Conservation (phyloP, 352 stramenopile species). For the Pythium rhizo-oryzae region DNA sequence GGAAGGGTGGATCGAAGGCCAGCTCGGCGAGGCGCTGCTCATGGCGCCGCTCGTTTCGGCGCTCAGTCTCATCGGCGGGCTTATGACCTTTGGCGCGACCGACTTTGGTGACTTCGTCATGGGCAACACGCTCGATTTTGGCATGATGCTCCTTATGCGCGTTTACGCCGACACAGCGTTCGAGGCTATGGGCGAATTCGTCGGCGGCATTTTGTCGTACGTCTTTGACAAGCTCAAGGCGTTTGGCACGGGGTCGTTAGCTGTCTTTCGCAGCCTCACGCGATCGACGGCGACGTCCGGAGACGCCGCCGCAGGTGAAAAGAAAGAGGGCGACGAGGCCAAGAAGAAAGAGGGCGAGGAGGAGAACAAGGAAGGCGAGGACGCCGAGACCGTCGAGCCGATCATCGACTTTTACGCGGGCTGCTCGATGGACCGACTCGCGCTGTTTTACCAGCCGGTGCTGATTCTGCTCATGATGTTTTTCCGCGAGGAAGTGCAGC, state of each 20-base stretch:
- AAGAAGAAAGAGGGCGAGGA: conserved; percentile 44
- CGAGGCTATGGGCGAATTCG: conserved; percentile 71
- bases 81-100: conserved; percentile 95
- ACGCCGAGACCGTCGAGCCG: conserved; percentile 94
- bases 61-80: conserved; percentile 88
- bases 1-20: conserved; percentile 88
- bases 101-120: conserved; percentile 98
- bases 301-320: conserved; percentile 24
- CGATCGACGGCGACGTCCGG: conserved; percentile 34
- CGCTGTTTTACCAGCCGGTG: conserved; percentile 94
- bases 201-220: conserved; percentile 44
- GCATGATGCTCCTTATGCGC: conserved; percentile 93
- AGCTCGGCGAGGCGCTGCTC: conserved; percentile 92
- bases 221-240: conserved; percentile 44
- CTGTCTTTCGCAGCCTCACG: conserved; percentile 59
- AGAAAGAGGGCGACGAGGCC: conserved; percentile 35
- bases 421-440: conserved; percentile 93
- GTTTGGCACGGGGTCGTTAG: conserved; percentile 32
- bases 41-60: conserved; percentile 90
- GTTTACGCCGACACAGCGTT: conserved; percentile 92
- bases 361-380: conserved; percentile 49
- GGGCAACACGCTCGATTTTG: conserved; percentile 94
- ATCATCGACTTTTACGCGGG: conserved; percentile 94
- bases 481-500: conserved; percentile 93
- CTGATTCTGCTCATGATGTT: conserved; percentile 96